These are phyloP conservation scores for Boletellus ananas DNA, from an alignment of 768 basidiomycete genomes.

Conservation along the genomic window DNA sequence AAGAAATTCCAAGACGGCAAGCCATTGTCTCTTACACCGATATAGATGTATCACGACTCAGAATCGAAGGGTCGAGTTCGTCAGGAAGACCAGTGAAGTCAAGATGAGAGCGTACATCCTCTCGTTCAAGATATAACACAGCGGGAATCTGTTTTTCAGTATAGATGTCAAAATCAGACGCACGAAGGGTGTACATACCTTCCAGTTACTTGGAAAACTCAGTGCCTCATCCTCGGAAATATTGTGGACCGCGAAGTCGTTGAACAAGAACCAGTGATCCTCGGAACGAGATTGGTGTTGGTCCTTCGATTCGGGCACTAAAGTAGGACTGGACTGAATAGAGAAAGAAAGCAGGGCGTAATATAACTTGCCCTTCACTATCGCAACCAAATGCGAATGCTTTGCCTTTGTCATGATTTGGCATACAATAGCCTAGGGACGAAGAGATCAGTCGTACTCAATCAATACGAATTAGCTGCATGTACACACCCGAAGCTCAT, in stretches of 20 bases:
- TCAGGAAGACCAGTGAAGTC: conserved; percentile 65
- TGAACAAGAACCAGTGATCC: conserved; percentile 91
- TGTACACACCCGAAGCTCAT: conserved; percentile 68
- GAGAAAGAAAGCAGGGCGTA: no score
- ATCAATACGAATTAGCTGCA: not conserved
- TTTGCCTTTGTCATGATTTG: conserved; percentile 72
- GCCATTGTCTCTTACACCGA: conserved; percentile 53
- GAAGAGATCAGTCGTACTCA: not conserved
- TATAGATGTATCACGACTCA: conserved; percentile 85
- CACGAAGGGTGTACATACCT: conserved; percentile 47
- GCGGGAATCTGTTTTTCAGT: conserved; percentile 64
- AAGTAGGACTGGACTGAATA: not conserved
- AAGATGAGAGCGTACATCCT: conserved; percentile 53
- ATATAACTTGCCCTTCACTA: conserved; percentile 63
- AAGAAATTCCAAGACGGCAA: not conserved
- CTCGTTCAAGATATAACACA: conserved; percentile 84
- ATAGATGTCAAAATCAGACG: not conserved
- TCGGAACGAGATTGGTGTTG: conserved; percentile 30
- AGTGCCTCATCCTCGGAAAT: conserved; percentile 85
- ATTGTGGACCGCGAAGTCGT: conserved; percentile 89
- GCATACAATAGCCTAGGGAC: conserved; percentile 67
- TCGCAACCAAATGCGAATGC: conserved; percentile 80
- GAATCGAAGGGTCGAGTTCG: conserved; percentile 65
- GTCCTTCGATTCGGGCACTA: conserved; percentile 69
- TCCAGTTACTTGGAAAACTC: conserved; percentile 87